Percentiles rank a stretch among this genome's conserved stretches.
These are phyloP conservation scores for Lepidopterella palustris DNA, from an alignment of 495 filamentous ascomycete species.

Conservation along the genomic window DNA sequence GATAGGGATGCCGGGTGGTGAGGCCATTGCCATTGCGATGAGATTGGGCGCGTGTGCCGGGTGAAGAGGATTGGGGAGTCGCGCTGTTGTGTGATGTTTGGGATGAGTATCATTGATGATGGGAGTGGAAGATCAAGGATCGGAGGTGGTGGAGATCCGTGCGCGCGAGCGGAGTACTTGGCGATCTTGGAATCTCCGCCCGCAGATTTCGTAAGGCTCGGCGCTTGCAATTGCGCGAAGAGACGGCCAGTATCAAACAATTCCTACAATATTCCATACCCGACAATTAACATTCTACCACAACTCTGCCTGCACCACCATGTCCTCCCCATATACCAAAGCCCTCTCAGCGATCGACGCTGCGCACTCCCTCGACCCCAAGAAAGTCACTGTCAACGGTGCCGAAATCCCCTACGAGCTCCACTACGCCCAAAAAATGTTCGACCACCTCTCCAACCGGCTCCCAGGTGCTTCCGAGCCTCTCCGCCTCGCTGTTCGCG, in stretches of 20 bases:
- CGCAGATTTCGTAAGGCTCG: too few relatives aligned
- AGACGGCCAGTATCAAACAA: too few relatives aligned
- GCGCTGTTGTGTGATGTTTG: too few relatives aligned
- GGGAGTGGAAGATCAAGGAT: background rate
- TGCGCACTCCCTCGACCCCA: slow-evolving; percentile 66
- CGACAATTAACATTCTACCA: background rate
- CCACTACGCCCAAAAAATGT: slow-evolving; percentile 74
- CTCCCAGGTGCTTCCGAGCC: slow-evolving; percentile 52
- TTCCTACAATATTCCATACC: background rate
- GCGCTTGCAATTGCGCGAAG: too few relatives aligned
- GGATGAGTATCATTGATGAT: too few relatives aligned
- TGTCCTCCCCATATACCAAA: slow-evolving; percentile 29
- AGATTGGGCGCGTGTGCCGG: background rate
- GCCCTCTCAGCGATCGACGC: slow-evolving; percentile 62
- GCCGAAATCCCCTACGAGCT: slow-evolving; percentile 61
- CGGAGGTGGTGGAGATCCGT: background rate
- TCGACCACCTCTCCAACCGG: slow-evolving; percentile 53
- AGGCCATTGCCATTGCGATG: background rate
- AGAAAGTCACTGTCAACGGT: slow-evolving; percentile 38
- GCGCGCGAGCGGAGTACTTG: background rate
- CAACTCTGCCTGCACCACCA: background rate
- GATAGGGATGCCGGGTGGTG: background rate
- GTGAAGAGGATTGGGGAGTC: too few relatives aligned
- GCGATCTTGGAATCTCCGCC: too few relatives aligned
- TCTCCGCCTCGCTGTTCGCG: slow-evolving; percentile 66